phyloP scores from a whole-genome alignment of 78 protist species.

The Dictyostelium purpureum region DNA sequence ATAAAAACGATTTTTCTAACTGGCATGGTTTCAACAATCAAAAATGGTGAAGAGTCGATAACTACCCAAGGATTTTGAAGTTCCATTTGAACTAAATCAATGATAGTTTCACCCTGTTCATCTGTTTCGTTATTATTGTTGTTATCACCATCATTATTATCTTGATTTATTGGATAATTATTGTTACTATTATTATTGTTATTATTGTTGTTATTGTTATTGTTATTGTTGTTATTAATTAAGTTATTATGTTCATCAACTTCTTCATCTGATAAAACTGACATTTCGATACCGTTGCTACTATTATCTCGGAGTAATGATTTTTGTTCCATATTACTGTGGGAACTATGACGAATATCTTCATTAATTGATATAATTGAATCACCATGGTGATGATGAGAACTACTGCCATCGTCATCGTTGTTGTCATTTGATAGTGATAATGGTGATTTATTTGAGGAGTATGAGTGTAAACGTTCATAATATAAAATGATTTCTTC shows the following conservation, averaged over 20 bases:
- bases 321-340: not conserved
- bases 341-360: not conserved
- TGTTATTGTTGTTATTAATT: not conserved
- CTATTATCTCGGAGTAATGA: not conserved
- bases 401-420: not conserved
- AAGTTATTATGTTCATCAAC: not conserved
- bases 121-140: not conserved
- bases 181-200: not conserved
- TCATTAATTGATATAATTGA: not conserved
- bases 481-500: conserved; percentile 61
- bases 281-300: not conserved
- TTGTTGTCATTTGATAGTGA: not conserved
- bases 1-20: conserved; percentile 64
- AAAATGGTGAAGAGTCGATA: conserved; percentile 48
- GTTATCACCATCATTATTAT: not conserved
- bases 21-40: conserved; percentile 36
- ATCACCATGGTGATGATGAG: not conserved
- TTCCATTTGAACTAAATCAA: conserved; percentile 69
- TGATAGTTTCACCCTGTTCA: not conserved
- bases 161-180: not conserved
- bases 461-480: conserved; percentile 62
- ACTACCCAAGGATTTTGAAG: conserved; percentile 73
- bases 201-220: not conserved
- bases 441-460: conserved; percentile 1
- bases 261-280: not conserved